Conservation (phyloP, 495 filamentous ascomycete genomes). For the Amorphotheca resinae region DNA sequence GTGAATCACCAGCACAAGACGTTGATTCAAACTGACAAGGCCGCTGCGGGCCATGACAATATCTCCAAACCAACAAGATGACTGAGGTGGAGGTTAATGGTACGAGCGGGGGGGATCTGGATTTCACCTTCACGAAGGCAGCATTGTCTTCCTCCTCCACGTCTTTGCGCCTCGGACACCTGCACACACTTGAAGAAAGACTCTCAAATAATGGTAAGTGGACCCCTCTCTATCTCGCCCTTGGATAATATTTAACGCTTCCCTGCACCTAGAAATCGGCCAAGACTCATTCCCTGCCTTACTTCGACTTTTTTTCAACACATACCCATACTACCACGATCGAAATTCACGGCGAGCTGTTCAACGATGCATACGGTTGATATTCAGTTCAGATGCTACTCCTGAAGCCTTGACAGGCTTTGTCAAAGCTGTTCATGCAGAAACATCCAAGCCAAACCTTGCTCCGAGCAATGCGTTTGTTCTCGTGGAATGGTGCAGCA, state of each 20-base stretch:
- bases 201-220: slow-evolving; percentile 33
- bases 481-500: slow-evolving; percentile 78
- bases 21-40: not conserved
- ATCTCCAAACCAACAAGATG: slow-evolving; percentile 13
- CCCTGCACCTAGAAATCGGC: slow-evolving; percentile 12
- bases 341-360: slow-evolving; percentile 70
- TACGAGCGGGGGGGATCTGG: slow-evolving; percentile 8
- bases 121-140: slow-evolving; percentile 14
- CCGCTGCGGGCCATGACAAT: slow-evolving; percentile 13
- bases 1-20: not conserved
- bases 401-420: slow-evolving; percentile 46
- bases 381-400: slow-evolving; percentile 40
- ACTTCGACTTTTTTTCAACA: slow-evolving; percentile 65
- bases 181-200: slow-evolving; percentile 35
- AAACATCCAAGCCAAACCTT: slow-evolving; percentile 61
- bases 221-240: not conserved
- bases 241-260: not conserved
- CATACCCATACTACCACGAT: slow-evolving; percentile 78
- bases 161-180: slow-evolving; percentile 27
- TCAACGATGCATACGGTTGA: slow-evolving; percentile 55
- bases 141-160: slow-evolving; percentile 40
- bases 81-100: slow-evolving; percentile 22
- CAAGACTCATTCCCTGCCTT: slow-evolving; percentile 24
- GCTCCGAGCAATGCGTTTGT: slow-evolving; percentile 73
- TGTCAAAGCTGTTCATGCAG: slow-evolving; percentile 42